Conservation (phyloP, 352 stramenopile species). For the Phytopythium sindhum region DNA sequence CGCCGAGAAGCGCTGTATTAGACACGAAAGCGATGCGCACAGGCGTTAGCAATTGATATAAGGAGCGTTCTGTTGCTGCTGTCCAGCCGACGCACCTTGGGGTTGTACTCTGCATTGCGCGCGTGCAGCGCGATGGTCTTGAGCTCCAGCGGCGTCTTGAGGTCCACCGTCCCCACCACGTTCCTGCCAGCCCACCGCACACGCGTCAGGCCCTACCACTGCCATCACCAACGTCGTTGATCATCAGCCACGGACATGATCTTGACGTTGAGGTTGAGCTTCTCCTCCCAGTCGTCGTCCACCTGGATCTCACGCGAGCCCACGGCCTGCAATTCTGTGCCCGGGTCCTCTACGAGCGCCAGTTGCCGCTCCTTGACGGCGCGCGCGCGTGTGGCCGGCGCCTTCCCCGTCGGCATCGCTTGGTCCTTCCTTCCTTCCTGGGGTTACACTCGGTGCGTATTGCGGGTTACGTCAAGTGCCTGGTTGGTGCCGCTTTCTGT, state of each 20-base stretch:
- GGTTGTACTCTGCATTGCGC: conserved; percentile 99
- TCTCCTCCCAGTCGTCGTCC: conserved; percentile 79
- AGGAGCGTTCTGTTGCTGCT: neutral
- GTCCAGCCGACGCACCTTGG: conserved; percentile 65
- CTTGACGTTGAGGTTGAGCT: conserved; percentile 76
- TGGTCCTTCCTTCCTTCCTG: neutral
- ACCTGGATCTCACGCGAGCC: conserved; percentile 59
- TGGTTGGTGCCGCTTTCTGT: neutral
- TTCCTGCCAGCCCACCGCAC: conserved; percentile 59
- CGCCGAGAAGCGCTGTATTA: conserved; percentile 90
- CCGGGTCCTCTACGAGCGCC: conserved; percentile 46
- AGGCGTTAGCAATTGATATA: neutral
- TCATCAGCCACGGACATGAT: conserved; percentile 52
- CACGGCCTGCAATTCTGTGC: conserved; percentile 36
- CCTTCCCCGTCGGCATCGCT: conserved; percentile 14
- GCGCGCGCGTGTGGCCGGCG: conserved; percentile 29
- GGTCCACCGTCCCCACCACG: conserved; percentile 93
- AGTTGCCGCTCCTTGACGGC: conserved; percentile 73
- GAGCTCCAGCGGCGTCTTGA: conserved; percentile 94
- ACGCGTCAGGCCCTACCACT: neutral
- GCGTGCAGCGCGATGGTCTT: conserved; percentile 96
- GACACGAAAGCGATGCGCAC: neutral
- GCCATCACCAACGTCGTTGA: neutral
- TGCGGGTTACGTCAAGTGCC: neutral
- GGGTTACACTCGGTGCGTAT: neutral